phyloP scores from a whole-genome alignment of 2,329 filamentous ascomycete species.

The Beauveria caledonica region DNA sequence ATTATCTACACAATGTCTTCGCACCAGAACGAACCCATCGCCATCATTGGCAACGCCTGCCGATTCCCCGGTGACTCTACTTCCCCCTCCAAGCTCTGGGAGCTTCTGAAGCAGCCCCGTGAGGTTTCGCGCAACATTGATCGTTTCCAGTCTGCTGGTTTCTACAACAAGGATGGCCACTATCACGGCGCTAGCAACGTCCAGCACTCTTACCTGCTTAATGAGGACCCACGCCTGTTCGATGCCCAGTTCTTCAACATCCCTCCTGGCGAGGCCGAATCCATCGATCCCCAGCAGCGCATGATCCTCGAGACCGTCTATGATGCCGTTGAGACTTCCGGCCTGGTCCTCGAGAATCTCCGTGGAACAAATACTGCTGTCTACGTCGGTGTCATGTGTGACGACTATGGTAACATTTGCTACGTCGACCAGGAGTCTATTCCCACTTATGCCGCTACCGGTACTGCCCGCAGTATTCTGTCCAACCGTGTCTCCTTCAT shows the following conservation, averaged over 20 bases:
- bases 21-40: conserved; percentile 16
- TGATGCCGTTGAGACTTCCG: conserved; percentile 22
- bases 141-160: conserved; percentile 16
- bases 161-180: conserved; percentile 18
- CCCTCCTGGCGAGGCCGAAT: conserved; percentile 13
- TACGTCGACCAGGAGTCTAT: conserved; percentile 12
- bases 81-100: conserved; percentile 16
- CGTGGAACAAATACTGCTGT: conserved; percentile 17
- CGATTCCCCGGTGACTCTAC: conserved; percentile 17
- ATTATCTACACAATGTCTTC: conserved; percentile 9
- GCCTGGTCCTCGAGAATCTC: conserved; percentile 22
- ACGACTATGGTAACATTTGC: conserved; percentile 14
- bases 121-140: conserved; percentile 15
- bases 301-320: conserved; percentile 28
- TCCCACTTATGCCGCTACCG: conserved; percentile 16
- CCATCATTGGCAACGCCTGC: conserved; percentile 18
- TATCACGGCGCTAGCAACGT: conserved; percentile 21
- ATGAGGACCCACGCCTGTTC: conserved; percentile 15
- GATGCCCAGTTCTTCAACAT: conserved; percentile 18
- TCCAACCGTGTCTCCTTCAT: conserved; percentile 35
- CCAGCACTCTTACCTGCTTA: conserved; percentile 22
- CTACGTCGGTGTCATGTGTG: conserved; percentile 19
- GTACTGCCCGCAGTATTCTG: conserved; percentile 27
- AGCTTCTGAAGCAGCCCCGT: conserved; percentile 14
- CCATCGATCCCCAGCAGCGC: conserved; percentile 27